phyloP scores from a whole-genome alignment of 306 rosid species.

The Fragaria ananassa region DNA sequence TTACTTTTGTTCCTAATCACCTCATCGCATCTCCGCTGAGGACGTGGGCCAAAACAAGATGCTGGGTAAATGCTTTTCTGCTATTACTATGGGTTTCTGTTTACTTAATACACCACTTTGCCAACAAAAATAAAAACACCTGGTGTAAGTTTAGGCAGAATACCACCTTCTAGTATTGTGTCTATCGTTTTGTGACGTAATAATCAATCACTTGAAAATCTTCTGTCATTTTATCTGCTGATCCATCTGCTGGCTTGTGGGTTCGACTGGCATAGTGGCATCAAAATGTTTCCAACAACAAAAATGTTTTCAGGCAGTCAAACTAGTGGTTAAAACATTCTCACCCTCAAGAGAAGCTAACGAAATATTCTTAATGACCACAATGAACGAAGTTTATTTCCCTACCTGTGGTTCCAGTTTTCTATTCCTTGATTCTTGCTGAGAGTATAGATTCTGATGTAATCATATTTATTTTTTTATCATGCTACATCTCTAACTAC shows the following conservation, averaged over 20 bases:
- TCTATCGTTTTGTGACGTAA: not conserved
- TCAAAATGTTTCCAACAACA: too few relatives aligned
- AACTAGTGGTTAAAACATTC: not conserved
- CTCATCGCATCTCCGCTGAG: too few relatives aligned
- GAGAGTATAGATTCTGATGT: not conserved
- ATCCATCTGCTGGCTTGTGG: not conserved
- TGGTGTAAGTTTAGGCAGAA: not conserved
- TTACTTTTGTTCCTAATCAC: too few relatives aligned
- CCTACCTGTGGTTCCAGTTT: not conserved
- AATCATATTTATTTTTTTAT: not conserved
- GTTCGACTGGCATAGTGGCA: too few relatives aligned
- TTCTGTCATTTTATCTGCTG: not conserved
- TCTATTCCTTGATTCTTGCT: not conserved
- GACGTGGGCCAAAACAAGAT: too few relatives aligned
- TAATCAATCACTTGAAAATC: not conserved
- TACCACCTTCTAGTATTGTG: not conserved
- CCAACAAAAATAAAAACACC: not conserved
- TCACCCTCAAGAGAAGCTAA: not conserved
- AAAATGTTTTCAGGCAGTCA: not conserved
- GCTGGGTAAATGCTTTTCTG: not conserved
- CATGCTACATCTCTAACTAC: not conserved
- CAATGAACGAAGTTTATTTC: not conserved
- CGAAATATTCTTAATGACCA: not conserved
- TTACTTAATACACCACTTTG: not conserved
- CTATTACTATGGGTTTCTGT: constrained; percentile 1